Base-by-base conservation (phyloP, 805 yeast genomes). In the Zygoascus ofunaensis region DNA sequence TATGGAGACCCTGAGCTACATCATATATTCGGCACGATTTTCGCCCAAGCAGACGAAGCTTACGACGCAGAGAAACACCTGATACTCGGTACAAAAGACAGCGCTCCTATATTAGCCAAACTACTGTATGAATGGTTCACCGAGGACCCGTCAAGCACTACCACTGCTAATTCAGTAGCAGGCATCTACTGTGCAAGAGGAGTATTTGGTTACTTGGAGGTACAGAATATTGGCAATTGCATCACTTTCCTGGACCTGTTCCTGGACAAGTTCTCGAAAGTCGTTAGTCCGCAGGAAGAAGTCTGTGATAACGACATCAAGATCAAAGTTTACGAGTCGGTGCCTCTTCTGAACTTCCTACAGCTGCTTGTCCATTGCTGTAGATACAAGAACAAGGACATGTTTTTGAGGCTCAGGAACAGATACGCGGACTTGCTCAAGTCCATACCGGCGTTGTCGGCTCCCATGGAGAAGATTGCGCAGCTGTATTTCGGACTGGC, bases 1-100 rank as follows among this genome's bases (percentile, higher is more conserved):
- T 73, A 74, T 49, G 96, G 95, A 3, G 95, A 87, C 57, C 73
- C 82, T 4, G 78, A 76, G 37, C 66, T 92, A 45, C 87, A 86
- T 57, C 80, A 80, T 52, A 71, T 80, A 8, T 70, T 87, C 48
- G 96, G 95, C 2, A 62, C 70, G 30, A 79, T 84, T 58, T 68
- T 86, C 36, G 65, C 61, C 24, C 52, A 58, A 32, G 68, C 66
- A 18, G 76, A 73, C 40, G 55, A 72, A 45, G 73, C 72, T 30
- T 72, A 77, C 44, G 80, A 78, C 44, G 84, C 89, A n/a, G 94
- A 84, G 62, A 71, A 76, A 55, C 83, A 81, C 56, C 68, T 84
- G 50, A 65, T 84, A 12, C 65, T 79, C 50, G 94, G 94, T 1
- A 79, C 82, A 4, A 63, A 66, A 41, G 79, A 74, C 35, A 56